These are phyloP conservation scores for Stemphylium beticola DNA, from an alignment of 2,329 filamentous ascomycete species.

Conservation along the genomic window DNA sequence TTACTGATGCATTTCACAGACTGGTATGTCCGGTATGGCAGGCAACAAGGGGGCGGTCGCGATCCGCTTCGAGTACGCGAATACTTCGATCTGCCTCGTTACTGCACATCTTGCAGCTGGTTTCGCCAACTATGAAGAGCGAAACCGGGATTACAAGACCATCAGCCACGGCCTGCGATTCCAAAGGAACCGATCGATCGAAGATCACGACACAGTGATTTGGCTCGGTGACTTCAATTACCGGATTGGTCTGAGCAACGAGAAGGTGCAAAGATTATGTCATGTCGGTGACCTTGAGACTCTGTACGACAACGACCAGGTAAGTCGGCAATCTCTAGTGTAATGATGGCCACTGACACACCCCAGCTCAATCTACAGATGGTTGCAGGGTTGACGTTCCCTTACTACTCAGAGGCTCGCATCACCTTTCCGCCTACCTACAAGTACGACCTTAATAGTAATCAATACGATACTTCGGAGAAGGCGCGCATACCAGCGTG, in stretches of 20 bases:
- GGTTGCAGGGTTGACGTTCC: constrained; percentile 88
- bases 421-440: constrained; percentile 94
- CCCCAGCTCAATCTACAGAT: constrained; percentile 87
- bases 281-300: constrained; percentile 74
- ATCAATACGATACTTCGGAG: constrained; percentile 92
- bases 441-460: constrained; percentile 88
- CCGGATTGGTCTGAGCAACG: constrained; percentile 82
- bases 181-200: constrained; percentile 87
- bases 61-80: constrained; percentile 93
- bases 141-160: constrained; percentile 90
- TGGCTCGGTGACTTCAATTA: constrained; percentile 99
- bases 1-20: constrained; percentile 54
- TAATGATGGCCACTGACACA: constrained; percentile 29
- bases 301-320: constrained; percentile 91
- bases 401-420: constrained; percentile 86
- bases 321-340: constrained; percentile 40
- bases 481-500: constrained; percentile 95
- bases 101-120: constrained; percentile 96
- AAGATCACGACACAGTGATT: constrained; percentile 84
- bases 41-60: constrained; percentile 98
- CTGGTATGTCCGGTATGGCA: constrained; percentile 92
- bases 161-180: constrained; percentile 89
- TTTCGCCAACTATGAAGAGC: constrained; percentile 94
- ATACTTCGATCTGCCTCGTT: constrained; percentile 91
- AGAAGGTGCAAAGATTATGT: constrained; percentile 77